Conservation (phyloP, 371 early-diverging fungal genomes). For the Mucor piriformis region DNA sequence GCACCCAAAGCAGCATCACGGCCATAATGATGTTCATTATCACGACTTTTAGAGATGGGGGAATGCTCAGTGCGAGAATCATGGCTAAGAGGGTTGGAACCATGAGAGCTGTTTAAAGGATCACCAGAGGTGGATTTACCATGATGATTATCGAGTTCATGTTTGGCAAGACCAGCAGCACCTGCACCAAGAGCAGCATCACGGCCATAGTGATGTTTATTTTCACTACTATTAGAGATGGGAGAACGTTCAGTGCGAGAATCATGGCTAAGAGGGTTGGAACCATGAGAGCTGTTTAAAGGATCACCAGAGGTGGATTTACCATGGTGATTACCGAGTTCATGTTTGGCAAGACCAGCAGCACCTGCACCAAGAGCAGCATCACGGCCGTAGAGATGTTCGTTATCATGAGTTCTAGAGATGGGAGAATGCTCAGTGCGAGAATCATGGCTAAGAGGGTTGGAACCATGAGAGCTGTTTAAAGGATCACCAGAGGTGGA, state of each 20-base stretch:
- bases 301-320: neutral
- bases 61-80: neutral
- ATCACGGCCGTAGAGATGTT: constrained; percentile 4
- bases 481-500: neutral
- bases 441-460: neutral
- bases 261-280: neutral
- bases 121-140: neutral
- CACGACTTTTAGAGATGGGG: neutral
- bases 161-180: constrained; percentile 4
- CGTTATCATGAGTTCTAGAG: neutral
- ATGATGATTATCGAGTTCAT: constrained; percentile 2
- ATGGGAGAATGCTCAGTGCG: neutral
- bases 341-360: constrained; percentile 6
- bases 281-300: neutral
- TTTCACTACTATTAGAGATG: neutral
- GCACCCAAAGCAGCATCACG: constrained; percentile 18
- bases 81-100: neutral
- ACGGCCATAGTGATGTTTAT: neutral
- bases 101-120: neutral
- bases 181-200: constrained; percentile 4
- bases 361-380: constrained; percentile 14
- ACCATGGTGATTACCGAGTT: neutral
- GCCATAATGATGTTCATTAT: neutral
- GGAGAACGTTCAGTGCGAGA: neutral
- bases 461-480: neutral